Evolutionary conservation across 2,329 filamentous ascomycete genomes (phyloP).

Genomic region (Cladophialophora bantiana): DNA sequence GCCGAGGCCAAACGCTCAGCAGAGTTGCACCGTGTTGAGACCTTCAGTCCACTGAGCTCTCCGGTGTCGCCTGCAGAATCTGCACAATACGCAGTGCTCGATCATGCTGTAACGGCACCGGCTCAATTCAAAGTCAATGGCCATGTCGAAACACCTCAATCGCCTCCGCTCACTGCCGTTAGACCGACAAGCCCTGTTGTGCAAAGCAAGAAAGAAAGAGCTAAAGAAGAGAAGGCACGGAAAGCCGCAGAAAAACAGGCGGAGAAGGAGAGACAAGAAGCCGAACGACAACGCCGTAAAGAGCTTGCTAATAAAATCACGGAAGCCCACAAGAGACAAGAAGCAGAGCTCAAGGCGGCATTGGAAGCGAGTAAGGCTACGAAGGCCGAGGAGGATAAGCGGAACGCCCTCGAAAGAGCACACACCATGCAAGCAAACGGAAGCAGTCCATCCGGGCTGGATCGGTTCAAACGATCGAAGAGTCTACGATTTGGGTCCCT

Average conservation of each 20-base stretch:
- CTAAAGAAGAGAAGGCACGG: conserved; percentile 64
- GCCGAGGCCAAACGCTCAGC: conserved; percentile 47
- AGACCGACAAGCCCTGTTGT: conserved; percentile 44
- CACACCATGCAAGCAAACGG: conserved; percentile 28
- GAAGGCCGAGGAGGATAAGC: conserved; percentile 61
- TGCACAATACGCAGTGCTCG: conserved; percentile 63
- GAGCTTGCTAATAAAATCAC: conserved; percentile 64
- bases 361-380: conserved; percentile 71
- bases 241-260: conserved; percentile 62
- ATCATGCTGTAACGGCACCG: conserved; percentile 72
- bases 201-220: conserved; percentile 72
- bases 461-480: conserved; percentile 71
- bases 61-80: conserved; percentile 48
- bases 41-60: conserved; percentile 44
- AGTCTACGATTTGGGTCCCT: conserved; percentile 39
- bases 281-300: conserved; percentile 61
- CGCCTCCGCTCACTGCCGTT: conserved; percentile 32
- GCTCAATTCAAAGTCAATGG: conserved; percentile 42
- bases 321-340: conserved; percentile 63
- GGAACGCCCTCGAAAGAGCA: conserved; percentile 41
- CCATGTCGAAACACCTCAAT: conserved; percentile 34
- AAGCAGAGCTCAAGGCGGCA: conserved; percentile 69
- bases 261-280: conserved; percentile 66
- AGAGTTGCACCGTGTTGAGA: conserved; percentile 50
- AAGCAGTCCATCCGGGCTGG: conserved; percentile 54